Evolutionary conservation across 352 stramenopile genomes (phyloP), one percentile per base, ranked within the genome.

Genomic region (Elongisporangium undulatum): DNA sequence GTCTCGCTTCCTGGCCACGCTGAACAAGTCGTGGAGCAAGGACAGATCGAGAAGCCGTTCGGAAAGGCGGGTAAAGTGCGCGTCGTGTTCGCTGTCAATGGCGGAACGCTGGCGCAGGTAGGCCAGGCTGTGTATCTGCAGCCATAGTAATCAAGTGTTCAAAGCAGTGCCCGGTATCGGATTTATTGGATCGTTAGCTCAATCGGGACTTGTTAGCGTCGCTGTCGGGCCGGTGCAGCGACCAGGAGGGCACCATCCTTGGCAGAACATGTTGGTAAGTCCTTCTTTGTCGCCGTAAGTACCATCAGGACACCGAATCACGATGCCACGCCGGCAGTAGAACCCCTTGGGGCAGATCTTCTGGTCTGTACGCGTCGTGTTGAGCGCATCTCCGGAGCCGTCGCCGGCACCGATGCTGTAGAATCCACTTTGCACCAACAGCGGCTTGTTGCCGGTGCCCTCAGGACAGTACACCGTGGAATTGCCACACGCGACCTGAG

Each of bases 31-130:
- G 49, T 53, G 3, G 74, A 90, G 16, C n/a, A 60, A 20, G 84
- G 84, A 0, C 49, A 61, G 21, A 79, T 91, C 39, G 80, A 90
- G 24, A 89, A 87, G 48, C 71, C 80, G 17, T 93, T 93, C 49
- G 84, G 84, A 3, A 93, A 91, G 49, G 81, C 78, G 24, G 84
- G 84, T 10, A 91, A 93, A 59, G 76, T 93, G 4, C 77, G 84
- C 17, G 71, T 91, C 12, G 49, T 61, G 8, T 90, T 90, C 52
- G 26, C 59, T 23, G 48, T 10, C 2, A 68, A 68, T 49, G 74
- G 72, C 16, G 82, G 82, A 9, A 92, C 82, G 12, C 58, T 61
- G 5, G 79, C 67, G 0, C 75, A 84, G 58, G 60, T 76, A 2
- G 76, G 76, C 19, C 74, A 85, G 26, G 15, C n/a, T 0, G 59